A percentile compares a stretch with the other conserved stretches of the same genome.
These are phyloP conservation scores for Zygosaccharomyces lentus DNA, from an alignment of 805 yeast genomes.

Conservation along the genomic window DNA sequence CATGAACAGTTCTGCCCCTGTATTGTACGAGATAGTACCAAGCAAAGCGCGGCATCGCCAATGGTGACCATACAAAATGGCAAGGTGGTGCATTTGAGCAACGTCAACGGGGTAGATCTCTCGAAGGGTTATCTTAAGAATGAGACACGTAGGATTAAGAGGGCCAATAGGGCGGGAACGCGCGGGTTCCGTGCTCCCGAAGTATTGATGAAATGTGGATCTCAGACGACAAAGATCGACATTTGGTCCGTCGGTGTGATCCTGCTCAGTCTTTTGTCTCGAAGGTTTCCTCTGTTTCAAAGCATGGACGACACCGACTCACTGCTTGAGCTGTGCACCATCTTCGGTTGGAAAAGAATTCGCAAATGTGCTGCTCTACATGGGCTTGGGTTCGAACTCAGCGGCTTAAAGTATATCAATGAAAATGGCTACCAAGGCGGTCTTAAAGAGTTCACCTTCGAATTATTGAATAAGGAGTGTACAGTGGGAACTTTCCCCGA, in stretches of 20 bases:
- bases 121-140: conserved; percentile 77
- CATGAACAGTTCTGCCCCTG: conserved; percentile 54
- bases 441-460: conserved; percentile 29
- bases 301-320: conserved; percentile 94
- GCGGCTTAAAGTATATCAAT: conserved; percentile 43
- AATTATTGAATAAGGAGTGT: conserved; percentile 30
- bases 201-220: conserved; percentile 78
- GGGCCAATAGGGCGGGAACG: conserved; percentile 97
- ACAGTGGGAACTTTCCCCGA: conserved; percentile 60
- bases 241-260: conserved; percentile 93
- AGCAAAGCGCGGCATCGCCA: conserved; percentile 15
- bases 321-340: conserved; percentile 70
- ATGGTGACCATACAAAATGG: conserved; percentile 33
- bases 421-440: conserved; percentile 38
- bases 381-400: conserved; percentile 80
- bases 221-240: conserved; percentile 78
- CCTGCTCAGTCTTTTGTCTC: conserved; percentile 65
- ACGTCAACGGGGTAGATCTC: conserved; percentile 36
- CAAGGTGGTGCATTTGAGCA: conserved; percentile 30
- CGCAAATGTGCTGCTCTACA: conserved; percentile 76
- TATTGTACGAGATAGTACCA: conserved; percentile 34
- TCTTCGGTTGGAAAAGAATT: conserved; percentile 74
- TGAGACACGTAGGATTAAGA: conserved; percentile 79
- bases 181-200: conserved; percentile 95
- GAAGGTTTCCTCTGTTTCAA: conserved; percentile 90